Evolutionary conservation across 169 alveolate species (phyloP), one percentile per base, ranked within the genome.

Genomic region (Plasmodium coatneyi): DNA sequence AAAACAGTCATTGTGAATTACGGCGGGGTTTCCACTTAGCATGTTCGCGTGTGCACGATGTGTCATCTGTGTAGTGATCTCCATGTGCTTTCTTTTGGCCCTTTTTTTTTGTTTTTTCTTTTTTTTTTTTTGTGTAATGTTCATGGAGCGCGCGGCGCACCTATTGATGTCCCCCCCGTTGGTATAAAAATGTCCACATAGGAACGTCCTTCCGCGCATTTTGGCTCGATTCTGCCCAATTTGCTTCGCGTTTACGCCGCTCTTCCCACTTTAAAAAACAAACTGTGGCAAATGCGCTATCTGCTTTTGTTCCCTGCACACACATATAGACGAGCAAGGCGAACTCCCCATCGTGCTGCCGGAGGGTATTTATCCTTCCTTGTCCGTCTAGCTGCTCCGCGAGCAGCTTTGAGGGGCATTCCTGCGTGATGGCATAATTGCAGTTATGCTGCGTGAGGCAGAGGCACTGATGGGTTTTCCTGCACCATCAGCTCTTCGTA

Each of bases 1-100:
- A 87, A 87, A 79, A 87, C 82, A 14, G 32, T 87, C 10, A 54
- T 87, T 22, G 76, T 84, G 14, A 84, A 84, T 52, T 36, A 84
- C 28, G 22, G 32, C 16, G 49, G 43, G 25, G 76, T 16, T 0
- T 22, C 16, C 76, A 12, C 56, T 46, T 14, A 12, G 19, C 56
- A 46, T 12, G 19, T 12, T n/a, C 14, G 32, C 9, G 14, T 41
- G 32, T 46, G 32, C 19, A 7, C 14, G 9, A n/a, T 34, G 43
- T 66, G 36, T 30, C 5, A 56, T 56, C 30, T 56, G 72, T 60
- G 76, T 60, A 60, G 14, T 60, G 34, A 60, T 19, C 16, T 6
- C 72, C 30, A 19, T 32, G 3, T 32, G 39, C 39, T 32, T 3
- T 3, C 66, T 22, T 81, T 28, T 5, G n/a, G 0, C 10, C 66